Percentiles rank a stretch among this genome's conserved stretches.
Conservation (phyloP, 2,329 filamentous ascomycete species). For the Hymenoscyphus scutula region DNA sequence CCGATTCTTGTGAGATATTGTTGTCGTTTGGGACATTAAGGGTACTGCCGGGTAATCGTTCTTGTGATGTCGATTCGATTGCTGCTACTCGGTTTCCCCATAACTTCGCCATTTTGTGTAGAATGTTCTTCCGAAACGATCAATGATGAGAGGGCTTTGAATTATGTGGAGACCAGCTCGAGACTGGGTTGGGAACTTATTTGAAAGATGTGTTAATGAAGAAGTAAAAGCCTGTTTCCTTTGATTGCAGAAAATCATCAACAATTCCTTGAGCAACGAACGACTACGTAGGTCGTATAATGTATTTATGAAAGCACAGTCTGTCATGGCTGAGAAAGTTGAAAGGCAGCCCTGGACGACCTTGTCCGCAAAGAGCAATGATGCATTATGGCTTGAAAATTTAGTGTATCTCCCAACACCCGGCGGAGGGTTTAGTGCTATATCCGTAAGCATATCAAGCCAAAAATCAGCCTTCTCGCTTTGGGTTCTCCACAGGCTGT, state of each 20-base stretch:
- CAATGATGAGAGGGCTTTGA: not conserved
- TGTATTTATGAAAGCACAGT: not conserved
- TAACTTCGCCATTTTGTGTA: slow-evolving; percentile 11
- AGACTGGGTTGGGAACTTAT: not conserved
- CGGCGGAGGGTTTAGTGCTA: not conserved
- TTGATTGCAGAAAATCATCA: not conserved
- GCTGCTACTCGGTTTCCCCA: slow-evolving; percentile 1
- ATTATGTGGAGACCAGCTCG: not conserved
- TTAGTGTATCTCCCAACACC: not conserved
- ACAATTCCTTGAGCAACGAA: not conserved
- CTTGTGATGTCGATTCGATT: slow-evolving; percentile 10
- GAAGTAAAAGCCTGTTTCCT: not conserved
- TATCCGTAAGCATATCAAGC: not conserved
- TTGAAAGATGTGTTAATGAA: not conserved
- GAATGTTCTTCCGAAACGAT: not conserved
- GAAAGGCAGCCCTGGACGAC: not conserved
- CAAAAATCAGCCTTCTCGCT: not conserved
- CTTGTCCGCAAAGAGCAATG: not conserved
- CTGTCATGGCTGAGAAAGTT: not conserved
- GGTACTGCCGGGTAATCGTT: slow-evolving; percentile 9
- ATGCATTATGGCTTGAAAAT: not conserved
- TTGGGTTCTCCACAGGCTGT: not conserved
- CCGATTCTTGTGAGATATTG: slow-evolving; percentile 20
- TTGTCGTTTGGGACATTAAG: slow-evolving; percentile 20
- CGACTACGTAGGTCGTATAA: not conserved